Evolutionary conservation across 2,329 filamentous ascomycete species (phyloP), one percentile per base, ranked within the genome.

Genomic region (Fusarium pseudonygamai): DNA sequence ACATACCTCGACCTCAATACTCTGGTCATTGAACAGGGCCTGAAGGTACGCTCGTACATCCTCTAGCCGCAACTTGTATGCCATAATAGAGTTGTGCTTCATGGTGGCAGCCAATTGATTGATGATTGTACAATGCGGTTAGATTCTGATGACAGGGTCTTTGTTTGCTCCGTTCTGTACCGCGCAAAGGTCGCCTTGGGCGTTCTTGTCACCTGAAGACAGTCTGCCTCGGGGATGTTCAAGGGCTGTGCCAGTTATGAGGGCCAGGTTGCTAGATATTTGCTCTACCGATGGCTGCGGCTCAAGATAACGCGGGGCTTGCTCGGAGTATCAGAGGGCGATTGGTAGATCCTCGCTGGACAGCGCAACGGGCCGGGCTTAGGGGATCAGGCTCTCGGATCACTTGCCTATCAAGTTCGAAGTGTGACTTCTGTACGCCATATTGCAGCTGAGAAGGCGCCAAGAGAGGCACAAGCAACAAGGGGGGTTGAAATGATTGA

Each of bases 1-100:
- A 52, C 34, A 24, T 59, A 73, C 71, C 56, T 67, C 46, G 9
- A 73, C 66, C 1, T 50, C 30, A 40, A 72, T 67, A 3, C 11
- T 47, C 10, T 49, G 28, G 28, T 70, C 71, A 2, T 58, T 37
- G 20, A 73, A 73, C 4, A n/a, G 8, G 1, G 28, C 20, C 8
- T 22, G 45, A 52, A 73, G 69, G 22, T 60, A 56, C 2, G 0
- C 8, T 36, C 60, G 42, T 10, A 73, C 58, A 18, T 26, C 24
- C 1, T 52, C 45, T 9, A 11, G 32, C 18, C 71, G 66, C 18
- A 73, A 30, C 15, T 24, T 60, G 42, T 73, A 73, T 13, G 61
- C 61, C 3, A 57, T 6, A 18, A 72, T 58, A 1, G 60, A 56
- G 24, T 69, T 60, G 24, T 58, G 55, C 45, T 50, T 60, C 64